Conservation (phyloP, 208 protist species). For the Naegleria fowleri region DNA sequence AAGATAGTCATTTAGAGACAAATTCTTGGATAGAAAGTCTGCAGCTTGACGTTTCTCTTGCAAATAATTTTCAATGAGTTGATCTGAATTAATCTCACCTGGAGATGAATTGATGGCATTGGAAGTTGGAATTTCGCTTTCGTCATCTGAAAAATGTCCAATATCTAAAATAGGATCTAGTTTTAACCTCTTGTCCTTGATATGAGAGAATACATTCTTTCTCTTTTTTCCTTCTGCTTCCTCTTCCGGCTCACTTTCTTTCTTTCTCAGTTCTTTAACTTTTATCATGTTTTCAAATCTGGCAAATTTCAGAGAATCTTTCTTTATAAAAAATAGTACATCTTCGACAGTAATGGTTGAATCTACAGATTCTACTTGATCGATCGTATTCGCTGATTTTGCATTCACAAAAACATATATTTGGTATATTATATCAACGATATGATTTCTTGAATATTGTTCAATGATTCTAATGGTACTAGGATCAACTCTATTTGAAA, state of each 20-base stretch:
- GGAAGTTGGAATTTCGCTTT: neutral
- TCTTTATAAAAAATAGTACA: neutral
- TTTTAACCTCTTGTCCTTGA: neutral
- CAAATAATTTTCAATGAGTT: neutral
- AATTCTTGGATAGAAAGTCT: neutral
- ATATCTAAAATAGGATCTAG: neutral
- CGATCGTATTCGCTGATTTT: neutral
- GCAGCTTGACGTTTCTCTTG: neutral
- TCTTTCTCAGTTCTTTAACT: neutral
- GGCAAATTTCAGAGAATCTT: neutral
- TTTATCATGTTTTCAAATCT: neutral
- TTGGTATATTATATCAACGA: neutral
- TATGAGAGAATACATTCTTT: neutral
- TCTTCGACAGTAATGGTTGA: neutral
- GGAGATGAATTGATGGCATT: neutral
- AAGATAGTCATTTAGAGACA: neutral
- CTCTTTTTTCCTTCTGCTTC: neutral
- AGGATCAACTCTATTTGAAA: neutral
- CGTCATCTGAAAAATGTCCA: constrained; percentile 1
- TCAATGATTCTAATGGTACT: neutral
- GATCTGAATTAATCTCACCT: neutral
- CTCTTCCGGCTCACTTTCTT: neutral
- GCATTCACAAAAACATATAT: neutral
- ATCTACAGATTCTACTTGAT: neutral
- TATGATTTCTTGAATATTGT: neutral